Evolutionary conservation across 179 eudicot genomes (phyloP).

Genomic region (Camellia oleifera): DNA sequence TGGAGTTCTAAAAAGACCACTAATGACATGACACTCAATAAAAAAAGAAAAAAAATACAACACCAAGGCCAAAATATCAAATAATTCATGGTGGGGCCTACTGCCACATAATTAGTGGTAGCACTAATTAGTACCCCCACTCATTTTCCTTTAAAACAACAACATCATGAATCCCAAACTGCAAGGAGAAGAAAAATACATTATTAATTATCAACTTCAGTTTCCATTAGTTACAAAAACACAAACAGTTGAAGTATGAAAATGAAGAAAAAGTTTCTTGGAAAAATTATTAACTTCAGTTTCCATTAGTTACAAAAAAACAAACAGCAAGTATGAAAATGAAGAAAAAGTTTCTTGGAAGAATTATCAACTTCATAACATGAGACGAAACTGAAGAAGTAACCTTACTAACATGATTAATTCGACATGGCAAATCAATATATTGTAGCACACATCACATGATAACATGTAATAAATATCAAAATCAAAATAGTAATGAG

Average conservation of each 20-base stretch:
- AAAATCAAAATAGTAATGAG: background rate
- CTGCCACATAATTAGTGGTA: too few species aligned
- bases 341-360: background rate
- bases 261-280: background rate
- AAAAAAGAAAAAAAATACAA: too few species aligned
- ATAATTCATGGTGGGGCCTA: too few species aligned
- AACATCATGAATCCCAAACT: conserved; percentile 98
- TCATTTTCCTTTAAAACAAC: conserved; percentile 12
- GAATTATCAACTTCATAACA: background rate
- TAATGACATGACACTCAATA: too few species aligned
- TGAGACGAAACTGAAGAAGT: background rate
- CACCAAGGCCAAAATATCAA: too few species aligned
- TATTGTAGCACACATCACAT: background rate
- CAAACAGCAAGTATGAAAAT: background rate
- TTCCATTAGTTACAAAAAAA: background rate
- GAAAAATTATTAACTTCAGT: background rate
- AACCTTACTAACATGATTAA: background rate
- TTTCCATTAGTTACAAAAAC: background rate
- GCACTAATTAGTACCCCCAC: too few species aligned
- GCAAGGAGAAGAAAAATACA: conserved; percentile 22
- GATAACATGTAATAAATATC: background rate
- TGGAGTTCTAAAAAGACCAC: too few species aligned
- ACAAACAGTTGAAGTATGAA: background rate
- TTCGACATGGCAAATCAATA: background rate
- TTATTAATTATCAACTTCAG: background rate